Conservation (phyloP, 2,329 filamentous ascomycete species). For the Neonectria hederae region DNA sequence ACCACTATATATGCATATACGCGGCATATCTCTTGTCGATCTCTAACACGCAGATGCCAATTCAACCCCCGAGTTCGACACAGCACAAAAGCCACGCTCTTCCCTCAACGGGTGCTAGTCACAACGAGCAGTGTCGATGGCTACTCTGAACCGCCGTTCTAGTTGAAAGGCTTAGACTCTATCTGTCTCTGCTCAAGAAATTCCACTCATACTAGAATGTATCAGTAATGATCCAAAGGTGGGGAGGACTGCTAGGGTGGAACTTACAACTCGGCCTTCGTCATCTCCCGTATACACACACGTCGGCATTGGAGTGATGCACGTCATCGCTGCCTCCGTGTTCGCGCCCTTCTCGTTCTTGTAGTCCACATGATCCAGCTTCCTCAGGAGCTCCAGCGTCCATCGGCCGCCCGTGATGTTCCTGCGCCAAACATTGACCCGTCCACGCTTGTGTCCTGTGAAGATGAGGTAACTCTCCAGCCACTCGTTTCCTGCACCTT, state of each 20-base stretch:
- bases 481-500: constrained; percentile 91
- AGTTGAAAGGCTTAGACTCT: constrained; percentile 48
- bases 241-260: neutral
- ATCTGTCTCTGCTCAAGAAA: constrained; percentile 65
- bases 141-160: constrained; percentile 32
- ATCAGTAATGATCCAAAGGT: constrained; percentile 18
- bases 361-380: constrained; percentile 80
- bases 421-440: constrained; percentile 81
- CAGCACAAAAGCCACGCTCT: constrained; percentile 22
- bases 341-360: constrained; percentile 68
- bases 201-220: constrained; percentile 68
- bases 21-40: constrained; percentile 25
- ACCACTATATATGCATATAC: constrained; percentile 25
- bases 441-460: constrained; percentile 84
- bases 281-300: constrained; percentile 95
- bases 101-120: constrained; percentile 3
- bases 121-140: constrained; percentile 28
- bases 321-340: constrained; percentile 79
- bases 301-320: constrained; percentile 83
- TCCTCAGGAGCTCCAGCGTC: constrained; percentile 79
- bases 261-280: constrained; percentile 81
- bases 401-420: constrained; percentile 70
- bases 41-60: constrained; percentile 31
- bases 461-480: constrained; percentile 86
- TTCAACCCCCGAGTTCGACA: constrained; percentile 29